Evolutionary conservation across 257 asterid genomes (phyloP).

Genomic region (Dorcoceras hygrometricum): DNA sequence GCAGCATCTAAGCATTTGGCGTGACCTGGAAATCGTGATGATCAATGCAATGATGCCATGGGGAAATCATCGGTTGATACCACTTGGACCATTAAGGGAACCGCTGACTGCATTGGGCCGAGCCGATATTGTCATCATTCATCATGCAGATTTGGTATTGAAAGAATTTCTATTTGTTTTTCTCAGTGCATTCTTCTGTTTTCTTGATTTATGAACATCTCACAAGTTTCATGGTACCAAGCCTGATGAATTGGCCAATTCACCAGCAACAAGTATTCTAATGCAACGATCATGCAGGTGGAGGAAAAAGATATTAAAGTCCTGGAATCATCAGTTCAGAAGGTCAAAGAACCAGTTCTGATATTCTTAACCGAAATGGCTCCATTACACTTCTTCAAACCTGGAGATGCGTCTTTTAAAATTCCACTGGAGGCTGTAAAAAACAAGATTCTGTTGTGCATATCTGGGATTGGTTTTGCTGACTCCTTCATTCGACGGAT

Average conservation of each 20-base stretch:
- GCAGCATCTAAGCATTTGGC: constrained; percentile 70
- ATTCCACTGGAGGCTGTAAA: constrained; percentile 39
- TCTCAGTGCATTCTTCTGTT: constrained; percentile 10
- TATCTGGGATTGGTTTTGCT: constrained; percentile 81
- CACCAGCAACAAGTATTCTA: constrained; percentile 13
- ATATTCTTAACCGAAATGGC: constrained; percentile 63
- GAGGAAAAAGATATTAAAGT: constrained; percentile 41
- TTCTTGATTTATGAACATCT: neutral
- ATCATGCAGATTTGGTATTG: constrained; percentile 88
- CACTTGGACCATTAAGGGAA: constrained; percentile 92
- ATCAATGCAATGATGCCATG: constrained; percentile 89
- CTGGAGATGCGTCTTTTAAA: constrained; percentile 40
- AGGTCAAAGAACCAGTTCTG: constrained; percentile 42
- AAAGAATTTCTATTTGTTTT: constrained; percentile 3
- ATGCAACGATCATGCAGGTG: constrained; percentile 43
- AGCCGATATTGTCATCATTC: constrained; percentile 71
- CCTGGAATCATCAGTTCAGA: constrained; percentile 46
- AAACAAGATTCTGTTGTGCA: constrained; percentile 50
- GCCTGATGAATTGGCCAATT: too few species aligned
- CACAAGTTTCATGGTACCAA: neutral
- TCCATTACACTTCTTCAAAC: constrained; percentile 59
- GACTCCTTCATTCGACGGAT: constrained; percentile 71
- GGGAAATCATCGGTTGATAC: constrained; percentile 72
- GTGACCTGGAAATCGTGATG: constrained; percentile 88
- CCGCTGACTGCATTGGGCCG: constrained; percentile 67